A percentile compares a stretch with the other conserved stretches of the same genome.
Conservation (phyloP, 805 yeast genomes). For the Ogataea methylovora region DNA sequence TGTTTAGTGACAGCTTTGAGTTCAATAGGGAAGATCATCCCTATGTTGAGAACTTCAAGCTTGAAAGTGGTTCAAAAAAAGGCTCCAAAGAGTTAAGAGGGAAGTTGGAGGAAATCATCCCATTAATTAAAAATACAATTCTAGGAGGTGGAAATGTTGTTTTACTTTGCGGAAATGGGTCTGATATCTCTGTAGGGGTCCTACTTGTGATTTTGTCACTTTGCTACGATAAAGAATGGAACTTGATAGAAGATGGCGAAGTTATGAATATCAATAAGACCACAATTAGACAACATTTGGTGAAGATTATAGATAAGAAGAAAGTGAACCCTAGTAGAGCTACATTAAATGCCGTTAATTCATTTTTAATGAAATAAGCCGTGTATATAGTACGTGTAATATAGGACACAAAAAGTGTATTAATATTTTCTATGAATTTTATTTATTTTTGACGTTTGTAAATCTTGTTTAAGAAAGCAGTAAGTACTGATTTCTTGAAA, state of each 20-base stretch:
- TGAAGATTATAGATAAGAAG: conserved; percentile 36
- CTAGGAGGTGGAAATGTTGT: conserved; percentile 20
- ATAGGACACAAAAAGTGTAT: neutral
- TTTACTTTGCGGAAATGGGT: conserved; percentile 56
- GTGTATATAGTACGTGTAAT: neutral
- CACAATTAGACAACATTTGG: conserved; percentile 40
- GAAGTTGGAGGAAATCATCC: conserved; percentile 35
- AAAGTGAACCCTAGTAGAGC: conserved; percentile 71
- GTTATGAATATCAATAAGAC: conserved; percentile 8
- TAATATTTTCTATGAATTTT: neutral
- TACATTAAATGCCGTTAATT: conserved; percentile 65
- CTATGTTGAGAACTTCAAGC: conserved; percentile 13
- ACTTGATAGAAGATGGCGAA: conserved; percentile 3
- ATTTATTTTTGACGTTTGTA: conserved; percentile 84
- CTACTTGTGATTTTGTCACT: conserved; percentile 44
- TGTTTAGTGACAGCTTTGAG: conserved; percentile 9
- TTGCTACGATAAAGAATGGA: conserved; percentile 38
- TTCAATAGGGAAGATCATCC: conserved; percentile 3
- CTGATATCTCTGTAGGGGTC: conserved; percentile 61
- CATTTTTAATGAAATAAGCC: conserved; percentile 38
- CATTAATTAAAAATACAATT: conserved; percentile 11
- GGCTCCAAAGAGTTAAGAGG: conserved; percentile 57
- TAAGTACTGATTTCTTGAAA: conserved; percentile 81
- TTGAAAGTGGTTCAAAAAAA: conserved; percentile 38
- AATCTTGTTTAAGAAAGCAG: conserved; percentile 79